Evolutionary conservation across 371 early-diverging fungal species (phyloP).

Genomic region (Apophysomyces variabilis): DNA sequence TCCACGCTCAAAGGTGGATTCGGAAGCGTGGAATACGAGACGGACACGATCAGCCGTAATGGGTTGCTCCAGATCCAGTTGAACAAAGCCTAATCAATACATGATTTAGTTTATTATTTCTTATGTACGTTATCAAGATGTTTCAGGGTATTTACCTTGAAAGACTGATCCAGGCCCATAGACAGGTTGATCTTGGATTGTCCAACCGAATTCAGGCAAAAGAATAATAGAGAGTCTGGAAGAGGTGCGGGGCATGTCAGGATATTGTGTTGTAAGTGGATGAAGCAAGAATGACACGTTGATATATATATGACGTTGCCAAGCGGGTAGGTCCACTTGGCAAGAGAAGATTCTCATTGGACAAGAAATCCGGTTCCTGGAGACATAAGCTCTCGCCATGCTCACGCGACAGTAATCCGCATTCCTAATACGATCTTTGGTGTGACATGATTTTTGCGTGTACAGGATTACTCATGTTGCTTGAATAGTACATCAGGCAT

Average conservation of each 20-base stretch:
- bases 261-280: background rate
- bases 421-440: no score
- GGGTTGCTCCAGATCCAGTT: background rate
- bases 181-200: constrained; percentile 37
- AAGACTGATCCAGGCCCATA: constrained; percentile 51
- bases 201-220: constrained; percentile 49
- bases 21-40: constrained; percentile 35
- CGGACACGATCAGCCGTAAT: constrained; percentile 30
- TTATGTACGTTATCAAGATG: constrained; percentile 11
- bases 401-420: no score
- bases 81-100: background rate
- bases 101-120: constrained; percentile 17
- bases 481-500: no score
- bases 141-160: constrained; percentile 31
- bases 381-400: no score
- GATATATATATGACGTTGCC: no score
- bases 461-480: no score
- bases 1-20: constrained; percentile 15
- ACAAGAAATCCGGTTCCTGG: no score
- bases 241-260: background rate
- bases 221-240: constrained; percentile 32
- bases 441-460: no score
- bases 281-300: background rate
- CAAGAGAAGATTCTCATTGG: no score
- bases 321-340: no score